phyloP scores from a whole-genome alignment of 73 alveolate genomes.

The Effrenium voratum region DNA sequence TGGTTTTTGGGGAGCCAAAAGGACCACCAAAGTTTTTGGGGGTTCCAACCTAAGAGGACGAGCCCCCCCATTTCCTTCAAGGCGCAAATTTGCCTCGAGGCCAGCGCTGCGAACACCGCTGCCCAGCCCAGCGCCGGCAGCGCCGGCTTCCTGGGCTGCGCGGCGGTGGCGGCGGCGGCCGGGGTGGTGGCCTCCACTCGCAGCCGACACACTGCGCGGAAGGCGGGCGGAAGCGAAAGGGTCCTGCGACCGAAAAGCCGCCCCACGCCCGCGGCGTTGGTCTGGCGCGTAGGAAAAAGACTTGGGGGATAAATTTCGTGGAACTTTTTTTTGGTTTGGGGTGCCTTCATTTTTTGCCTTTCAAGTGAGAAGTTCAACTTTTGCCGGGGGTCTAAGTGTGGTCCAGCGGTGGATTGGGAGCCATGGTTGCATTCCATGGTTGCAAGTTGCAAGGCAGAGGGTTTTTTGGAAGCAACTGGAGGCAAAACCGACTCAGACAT shows the following conservation, averaged over 20 bases:
- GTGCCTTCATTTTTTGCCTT: background rate
- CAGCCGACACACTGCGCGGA: background rate
- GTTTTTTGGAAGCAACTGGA: no score
- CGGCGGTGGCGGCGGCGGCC: background rate
- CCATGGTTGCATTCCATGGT: no score
- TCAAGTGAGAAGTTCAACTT: no score
- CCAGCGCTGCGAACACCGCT: background rate
- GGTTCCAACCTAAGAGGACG: background rate
- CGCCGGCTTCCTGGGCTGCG: background rate
- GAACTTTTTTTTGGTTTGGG: background rate
- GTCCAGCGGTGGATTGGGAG: no score
- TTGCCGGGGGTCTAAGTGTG: no score
- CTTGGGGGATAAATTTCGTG: background rate
- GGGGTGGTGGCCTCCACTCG: background rate
- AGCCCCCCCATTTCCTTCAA: background rate
- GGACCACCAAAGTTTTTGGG: background rate
- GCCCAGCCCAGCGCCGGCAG: background rate
- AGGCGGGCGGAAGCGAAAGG: conserved; percentile 30
- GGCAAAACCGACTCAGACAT: no score
- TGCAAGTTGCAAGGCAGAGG: no score
- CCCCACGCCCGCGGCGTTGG: background rate
- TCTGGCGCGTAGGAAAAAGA: background rate
- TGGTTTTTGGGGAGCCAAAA: no score
- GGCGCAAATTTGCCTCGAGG: background rate
- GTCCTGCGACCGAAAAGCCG: background rate